These are phyloP conservation scores for Alternaria conjuncta DNA, from an alignment of 2,329 filamentous ascomycete genomes.

Conservation along the genomic window DNA sequence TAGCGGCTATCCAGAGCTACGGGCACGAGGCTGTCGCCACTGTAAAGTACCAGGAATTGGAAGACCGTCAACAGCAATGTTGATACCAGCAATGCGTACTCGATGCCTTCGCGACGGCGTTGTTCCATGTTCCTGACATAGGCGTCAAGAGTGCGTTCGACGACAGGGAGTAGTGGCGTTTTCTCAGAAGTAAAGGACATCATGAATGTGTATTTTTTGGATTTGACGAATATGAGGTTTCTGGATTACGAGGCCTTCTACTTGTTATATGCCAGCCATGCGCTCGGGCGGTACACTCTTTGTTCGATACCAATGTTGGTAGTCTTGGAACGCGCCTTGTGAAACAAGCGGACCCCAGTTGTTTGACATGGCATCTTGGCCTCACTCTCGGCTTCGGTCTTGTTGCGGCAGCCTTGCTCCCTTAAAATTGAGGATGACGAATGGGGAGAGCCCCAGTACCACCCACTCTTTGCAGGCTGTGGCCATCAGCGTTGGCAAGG, in stretches of 20 bases:
- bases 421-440: neutral
- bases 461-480: neutral
- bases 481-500: neutral
- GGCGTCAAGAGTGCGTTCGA: neutral
- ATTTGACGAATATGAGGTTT: neutral
- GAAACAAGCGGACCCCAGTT: slow-evolving; percentile 11
- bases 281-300: neutral
- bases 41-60: slow-evolving; percentile 27
- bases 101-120: slow-evolving; percentile 5
- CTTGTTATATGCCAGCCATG: slow-evolving; percentile 2
- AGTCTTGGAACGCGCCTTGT: slow-evolving; percentile 9
- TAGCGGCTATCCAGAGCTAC: neutral
- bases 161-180: slow-evolving; percentile 8
- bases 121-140: neutral
- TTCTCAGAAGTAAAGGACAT: slow-evolving; percentile 11
- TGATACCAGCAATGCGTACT: slow-evolving; percentile 4
- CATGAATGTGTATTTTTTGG: neutral
- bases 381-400: neutral
- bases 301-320: neutral
- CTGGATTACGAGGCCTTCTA: neutral
- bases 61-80: slow-evolving; percentile 17
- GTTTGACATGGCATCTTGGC: slow-evolving; percentile 14
- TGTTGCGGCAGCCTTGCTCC: neutral
- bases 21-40: slow-evolving; percentile 9
- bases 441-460: neutral